Evolutionary conservation across 441 rosid species (phyloP).

Genomic region (Hura crepitans): DNA sequence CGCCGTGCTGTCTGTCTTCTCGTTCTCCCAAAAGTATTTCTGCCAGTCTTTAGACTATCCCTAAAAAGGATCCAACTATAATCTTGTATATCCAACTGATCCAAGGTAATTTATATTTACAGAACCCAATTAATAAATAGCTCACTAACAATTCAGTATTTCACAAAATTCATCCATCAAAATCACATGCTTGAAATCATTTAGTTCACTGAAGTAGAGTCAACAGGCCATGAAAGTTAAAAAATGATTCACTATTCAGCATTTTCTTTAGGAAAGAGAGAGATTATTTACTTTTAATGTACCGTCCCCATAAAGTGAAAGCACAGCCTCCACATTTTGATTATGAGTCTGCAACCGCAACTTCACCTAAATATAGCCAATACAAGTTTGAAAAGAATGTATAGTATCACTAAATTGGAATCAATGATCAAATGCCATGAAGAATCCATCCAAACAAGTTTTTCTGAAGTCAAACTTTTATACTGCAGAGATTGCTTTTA

Average conservation of each 20-base stretch:
- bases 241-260: not conserved
- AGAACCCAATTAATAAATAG: not conserved
- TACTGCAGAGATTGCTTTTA: constrained; percentile 12
- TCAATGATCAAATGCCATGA: not conserved
- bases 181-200: not conserved
- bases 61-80: not conserved
- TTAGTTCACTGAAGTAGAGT: not conserved
- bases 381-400: not conserved
- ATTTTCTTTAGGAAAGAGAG: constrained; percentile 16
- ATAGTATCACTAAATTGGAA: constrained; percentile 1
- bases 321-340: constrained; percentile 76
- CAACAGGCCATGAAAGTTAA: not conserved
- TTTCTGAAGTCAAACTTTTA: constrained; percentile 2
- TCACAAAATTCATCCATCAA: not conserved
- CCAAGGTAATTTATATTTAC: not conserved
- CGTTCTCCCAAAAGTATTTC: not conserved
- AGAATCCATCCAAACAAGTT: constrained; percentile 2
- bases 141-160: not conserved
- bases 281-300: constrained; percentile 53
- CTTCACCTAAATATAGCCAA: constrained; percentile 53
- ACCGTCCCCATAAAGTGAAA: constrained; percentile 63
- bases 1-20: not conserved
- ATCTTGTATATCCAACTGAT: not conserved
- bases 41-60: not conserved
- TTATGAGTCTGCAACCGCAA: constrained; percentile 69